Evolutionary conservation across 179 eudicot genomes (phyloP).

Genomic region (Amaranthus tricolor): DNA sequence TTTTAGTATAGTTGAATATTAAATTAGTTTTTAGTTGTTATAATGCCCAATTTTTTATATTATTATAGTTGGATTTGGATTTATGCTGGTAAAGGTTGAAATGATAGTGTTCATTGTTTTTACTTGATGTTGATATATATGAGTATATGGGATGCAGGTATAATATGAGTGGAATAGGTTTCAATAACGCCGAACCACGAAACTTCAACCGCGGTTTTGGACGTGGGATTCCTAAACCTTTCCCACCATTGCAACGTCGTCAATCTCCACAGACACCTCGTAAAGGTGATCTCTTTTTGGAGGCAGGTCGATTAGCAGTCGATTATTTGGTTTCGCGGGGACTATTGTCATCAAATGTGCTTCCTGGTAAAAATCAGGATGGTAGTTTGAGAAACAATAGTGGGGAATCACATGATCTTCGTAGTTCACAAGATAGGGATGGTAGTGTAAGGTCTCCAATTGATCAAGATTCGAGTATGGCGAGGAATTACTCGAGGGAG

Average conservation of each 20-base stretch:
- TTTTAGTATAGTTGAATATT: too few relatives aligned
- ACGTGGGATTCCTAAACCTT: conserved; percentile 56
- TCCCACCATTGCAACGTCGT: conserved; percentile 36
- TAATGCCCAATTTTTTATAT: not conserved
- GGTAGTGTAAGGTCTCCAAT: conserved; percentile 41
- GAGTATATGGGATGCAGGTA: conserved; percentile 69
- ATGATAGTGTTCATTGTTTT: not conserved
- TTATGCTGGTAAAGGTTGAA: not conserved
- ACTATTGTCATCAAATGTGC: conserved; percentile 60
- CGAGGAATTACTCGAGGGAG: conserved; percentile 41
- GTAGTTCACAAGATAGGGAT: conserved; percentile 41
- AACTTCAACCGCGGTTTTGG: conserved; percentile 61
- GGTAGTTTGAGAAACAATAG: conserved; percentile 42
- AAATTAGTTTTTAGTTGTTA: too few relatives aligned
- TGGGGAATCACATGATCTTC: conserved; percentile 38
- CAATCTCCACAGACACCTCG: conserved; percentile 37
- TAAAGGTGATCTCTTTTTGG: conserved; percentile 64
- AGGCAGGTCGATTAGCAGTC: conserved; percentile 88
- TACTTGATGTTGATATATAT: conserved; percentile 27
- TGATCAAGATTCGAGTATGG: conserved; percentile 31
- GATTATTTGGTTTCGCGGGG: conserved; percentile 86
- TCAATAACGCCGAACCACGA: conserved; percentile 60
- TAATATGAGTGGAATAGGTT: conserved; percentile 44
- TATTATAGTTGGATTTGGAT: not conserved
- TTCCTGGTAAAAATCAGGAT: conserved; percentile 53